Base-by-base conservation (phyloP, 768 basidiomycete genomes). In the Hygrocybe coccinea region DNA sequence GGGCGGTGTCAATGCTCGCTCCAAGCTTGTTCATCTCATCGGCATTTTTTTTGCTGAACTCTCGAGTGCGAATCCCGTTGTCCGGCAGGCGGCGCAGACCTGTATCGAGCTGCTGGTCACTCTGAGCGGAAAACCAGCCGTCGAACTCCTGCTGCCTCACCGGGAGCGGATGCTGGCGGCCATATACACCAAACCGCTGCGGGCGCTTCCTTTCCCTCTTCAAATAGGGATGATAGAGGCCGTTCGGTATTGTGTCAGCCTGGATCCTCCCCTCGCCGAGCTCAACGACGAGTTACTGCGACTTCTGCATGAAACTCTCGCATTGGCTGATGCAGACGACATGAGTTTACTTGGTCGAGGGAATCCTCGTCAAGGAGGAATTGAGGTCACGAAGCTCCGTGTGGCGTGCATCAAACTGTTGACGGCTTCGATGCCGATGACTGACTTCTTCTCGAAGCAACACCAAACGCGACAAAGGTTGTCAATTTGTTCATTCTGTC, bases 191-290 rank as follows among this genome's bases (percentile, higher is more conserved):
- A 97, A 98, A 66, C 97, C 97, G 11, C 79, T 99, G 17, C 80
- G 97, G 51, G 97, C 97, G 0, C 79, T 99, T 22, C 94, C 94
- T 1, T 95, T 97, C 67, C 79, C 87, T 14, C 91, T 92, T 64
- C 97, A 98, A 69, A 97, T 98, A 55, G 97, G 95, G 29, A 94
- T 97, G 81, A 93, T 98, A 56, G 97, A 98, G 64, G 93, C 93
- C 15, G 85, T 98, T 57, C 89, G 95, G 9, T 99, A 94, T 68
- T 91, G 92, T 67, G 83, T 99, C 58, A 88, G 83, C 55, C 75
- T 97, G 34, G 82, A 90, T 24, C 95, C 97, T 9, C 90, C 92
- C 0, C 79, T 98, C 22, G 85, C 93, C 1, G 94, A 97, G 61
- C 76, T 94, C 38, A 92, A 91, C 59, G 95, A 97, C 43, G 94